Evolutionary conservation across 1,284 basidiomycete genomes (phyloP).

Genomic region (Hemileia vastatrix): DNA sequence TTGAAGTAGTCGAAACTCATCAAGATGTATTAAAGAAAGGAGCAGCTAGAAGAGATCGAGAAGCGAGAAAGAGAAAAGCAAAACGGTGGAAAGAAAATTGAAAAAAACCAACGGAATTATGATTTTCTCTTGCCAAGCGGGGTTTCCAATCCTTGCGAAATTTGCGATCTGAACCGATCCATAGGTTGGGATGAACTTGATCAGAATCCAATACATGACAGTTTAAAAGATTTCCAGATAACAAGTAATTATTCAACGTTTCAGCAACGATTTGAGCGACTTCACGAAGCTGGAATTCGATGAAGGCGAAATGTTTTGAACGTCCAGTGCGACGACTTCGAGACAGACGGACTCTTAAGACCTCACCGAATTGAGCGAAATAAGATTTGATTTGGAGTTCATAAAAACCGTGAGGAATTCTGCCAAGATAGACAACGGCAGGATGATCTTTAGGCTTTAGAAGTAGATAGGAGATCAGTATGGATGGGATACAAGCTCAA

Average conservation of each 20-base stretch:
- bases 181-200: slow-evolving; percentile 80
- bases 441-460: slow-evolving; percentile 51
- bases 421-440: slow-evolving; percentile 81
- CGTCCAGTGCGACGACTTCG: slow-evolving; percentile 74
- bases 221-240: slow-evolving; percentile 82
- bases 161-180: slow-evolving; percentile 92
- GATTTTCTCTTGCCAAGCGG: slow-evolving; percentile 60
- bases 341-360: slow-evolving; percentile 78
- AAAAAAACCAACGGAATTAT: slow-evolving; percentile 67
- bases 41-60: no score
- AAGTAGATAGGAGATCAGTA: slow-evolving; percentile 4
- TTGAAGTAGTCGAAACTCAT: no score
- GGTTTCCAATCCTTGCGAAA: slow-evolving; percentile 68
- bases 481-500: no score
- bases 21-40: no score
- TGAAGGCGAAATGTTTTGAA: slow-evolving; percentile 93
- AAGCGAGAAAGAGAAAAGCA: no score
- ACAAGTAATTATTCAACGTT: slow-evolving; percentile 97
- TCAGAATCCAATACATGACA: slow-evolving; percentile 80
- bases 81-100: background rate
- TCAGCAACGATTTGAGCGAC: slow-evolving; percentile 93
- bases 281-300: slow-evolving; percentile 80
- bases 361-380: slow-evolving; percentile 87
- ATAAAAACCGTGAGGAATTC: slow-evolving; percentile 93
- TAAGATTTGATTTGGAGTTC: slow-evolving; percentile 87